phyloP scores from a whole-genome alignment of 2,329 filamentous ascomycete species.

The Apiospora rasikravindrae region DNA sequence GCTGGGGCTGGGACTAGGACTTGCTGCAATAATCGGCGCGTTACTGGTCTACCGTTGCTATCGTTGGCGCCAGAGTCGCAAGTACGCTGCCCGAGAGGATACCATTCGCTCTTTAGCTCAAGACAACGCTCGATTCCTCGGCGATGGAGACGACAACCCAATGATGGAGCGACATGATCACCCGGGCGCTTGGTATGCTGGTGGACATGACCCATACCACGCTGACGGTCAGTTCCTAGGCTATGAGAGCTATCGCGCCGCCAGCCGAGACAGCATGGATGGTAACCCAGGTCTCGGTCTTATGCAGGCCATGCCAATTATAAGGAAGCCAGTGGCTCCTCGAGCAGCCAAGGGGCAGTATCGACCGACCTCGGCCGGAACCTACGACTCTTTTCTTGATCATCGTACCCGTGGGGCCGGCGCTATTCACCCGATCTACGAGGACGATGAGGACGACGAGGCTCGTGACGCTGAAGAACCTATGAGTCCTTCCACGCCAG shows the following conservation, averaged over 20 bases:
- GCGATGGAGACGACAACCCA: slow-evolving; percentile 43
- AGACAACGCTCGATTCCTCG: slow-evolving; percentile 52
- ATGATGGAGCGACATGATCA: slow-evolving; percentile 50
- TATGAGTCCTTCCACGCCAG: slow-evolving; percentile 28
- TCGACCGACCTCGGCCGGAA: slow-evolving; percentile 35
- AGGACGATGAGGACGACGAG: slow-evolving; percentile 59
- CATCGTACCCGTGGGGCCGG: slow-evolving; percentile 37
- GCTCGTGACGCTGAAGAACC: slow-evolving; percentile 36
- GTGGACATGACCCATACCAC: slow-evolving; percentile 49
- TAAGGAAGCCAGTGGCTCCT: slow-evolving; percentile 36
- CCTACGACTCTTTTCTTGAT: slow-evolving; percentile 33
- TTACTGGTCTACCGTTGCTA: slow-evolving; percentile 55
- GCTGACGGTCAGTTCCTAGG: slow-evolving; percentile 49
- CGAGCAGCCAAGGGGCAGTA: slow-evolving; percentile 44
- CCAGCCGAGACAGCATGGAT: slow-evolving; percentile 34
- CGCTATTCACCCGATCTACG: slow-evolving; percentile 63
- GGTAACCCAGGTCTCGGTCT: slow-evolving; percentile 34
- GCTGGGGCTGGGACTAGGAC: slow-evolving; percentile 68
- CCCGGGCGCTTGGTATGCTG: slow-evolving; percentile 50
- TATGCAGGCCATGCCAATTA: slow-evolving; percentile 30
- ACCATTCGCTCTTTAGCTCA: slow-evolving; percentile 55
- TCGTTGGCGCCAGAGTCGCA: slow-evolving; percentile 48
- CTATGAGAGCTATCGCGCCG: slow-evolving; percentile 55
- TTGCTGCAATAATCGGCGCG: slow-evolving; percentile 55
- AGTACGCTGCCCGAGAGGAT: slow-evolving; percentile 47